A percentile compares a stretch with the other conserved stretches of the same genome.
Evolutionary conservation across 768 basidiomycete species (phyloP).

Genomic region (Guyanaporus albipodus): DNA sequence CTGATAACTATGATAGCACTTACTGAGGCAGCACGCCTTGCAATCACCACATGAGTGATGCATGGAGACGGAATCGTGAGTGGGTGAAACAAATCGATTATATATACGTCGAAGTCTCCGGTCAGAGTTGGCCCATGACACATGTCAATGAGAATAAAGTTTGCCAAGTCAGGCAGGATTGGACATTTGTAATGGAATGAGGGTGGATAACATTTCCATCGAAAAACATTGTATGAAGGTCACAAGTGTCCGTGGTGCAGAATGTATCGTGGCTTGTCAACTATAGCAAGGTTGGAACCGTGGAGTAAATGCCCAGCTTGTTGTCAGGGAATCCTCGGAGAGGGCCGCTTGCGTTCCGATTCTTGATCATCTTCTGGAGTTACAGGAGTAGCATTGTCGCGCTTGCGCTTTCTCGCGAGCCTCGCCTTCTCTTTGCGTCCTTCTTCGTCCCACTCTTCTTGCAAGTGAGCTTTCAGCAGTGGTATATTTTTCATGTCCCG

Average conservation of each 20-base stretch:
- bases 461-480: conserved; percentile 66
- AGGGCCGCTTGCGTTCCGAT: conserved; percentile 14
- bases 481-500: conserved; percentile 67
- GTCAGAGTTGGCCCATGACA: background rate
- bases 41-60: background rate
- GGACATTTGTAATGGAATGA: background rate
- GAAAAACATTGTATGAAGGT: background rate
- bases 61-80: background rate
- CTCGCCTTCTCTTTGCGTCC: conserved; percentile 40
- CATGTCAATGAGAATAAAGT: background rate
- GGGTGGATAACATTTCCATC: conserved; percentile 5
- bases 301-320: background rate
- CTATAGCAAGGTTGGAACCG: background rate
- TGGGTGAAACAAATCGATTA: background rate
- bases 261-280: background rate
- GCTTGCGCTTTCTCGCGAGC: conserved; percentile 40
- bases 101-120: background rate
- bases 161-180: background rate
- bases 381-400: conserved; percentile 3
- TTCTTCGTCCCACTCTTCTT: conserved; percentile 64
- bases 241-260: background rate
- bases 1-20: background rate
- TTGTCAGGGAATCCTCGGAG: conserved; percentile 5
- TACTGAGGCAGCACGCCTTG: conserved; percentile 30
- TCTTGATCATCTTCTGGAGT: conserved; percentile 2